Base-by-base conservation (phyloP, 148 eudicot species). In the Oxyria digyna region DNA sequence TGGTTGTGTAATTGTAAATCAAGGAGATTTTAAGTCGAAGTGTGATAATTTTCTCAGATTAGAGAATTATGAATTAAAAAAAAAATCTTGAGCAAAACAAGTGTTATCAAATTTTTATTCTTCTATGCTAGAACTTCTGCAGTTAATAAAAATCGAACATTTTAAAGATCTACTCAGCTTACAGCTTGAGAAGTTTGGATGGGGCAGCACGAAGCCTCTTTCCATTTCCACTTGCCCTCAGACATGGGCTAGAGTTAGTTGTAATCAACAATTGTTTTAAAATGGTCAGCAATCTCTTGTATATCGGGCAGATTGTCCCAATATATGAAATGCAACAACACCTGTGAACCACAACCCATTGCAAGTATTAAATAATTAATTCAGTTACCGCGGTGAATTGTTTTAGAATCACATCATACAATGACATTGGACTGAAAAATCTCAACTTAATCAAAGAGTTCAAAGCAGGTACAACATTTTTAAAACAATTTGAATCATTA, bases 191-290 rank as follows among this genome's bases (percentile, higher is more conserved):
- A 45, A 94, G 85, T 73, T 94, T 82, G 42, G 99, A 90, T 66
- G 99, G 99, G 54, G 99, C 99, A 31, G 99, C 96, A 78, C 97
- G 99, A 41, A 94, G 85, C 78, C 98, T 85, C 78, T 90, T 92
- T 68, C 97, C 95, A 76, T 88, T 90, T 10, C 87, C 85, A 94
- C 17, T 88, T 89, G 37, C 89, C 85, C 72, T 87, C 93, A 71
- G 91, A 88, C 68, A 90, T 79, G 63, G 99, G 96, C 38, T 87
- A 81, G 65, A 94, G 73, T 94, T 97, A 38, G 98, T 88, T 31
- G 98, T 96, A 67, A 89, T 97, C 83, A 94, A 91, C 80, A 94
- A 80, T 84, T 94, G 98, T 68, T 86, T 90, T 24, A 88, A 83
- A 75, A 67, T 77, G 49, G 67, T 89, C 98, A 72, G 85, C 81